These are phyloP conservation scores for Ceratobasidium sp. DNA, from an alignment of 1,284 basidiomycete species.

Conservation along the genomic window DNA sequence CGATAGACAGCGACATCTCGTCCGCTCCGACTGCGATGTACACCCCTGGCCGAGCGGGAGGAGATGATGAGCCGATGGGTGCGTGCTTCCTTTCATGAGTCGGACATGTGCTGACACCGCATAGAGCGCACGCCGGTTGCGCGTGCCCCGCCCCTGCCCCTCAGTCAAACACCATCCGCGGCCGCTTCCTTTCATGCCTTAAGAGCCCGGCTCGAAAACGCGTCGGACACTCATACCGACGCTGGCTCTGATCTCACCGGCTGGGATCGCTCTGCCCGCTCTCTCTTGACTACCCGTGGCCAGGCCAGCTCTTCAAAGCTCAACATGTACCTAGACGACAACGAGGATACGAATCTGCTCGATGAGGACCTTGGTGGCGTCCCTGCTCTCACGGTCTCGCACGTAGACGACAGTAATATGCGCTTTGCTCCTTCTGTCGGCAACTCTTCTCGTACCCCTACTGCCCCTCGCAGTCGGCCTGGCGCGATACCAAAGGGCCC, in stretches of 20 bases:
- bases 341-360: slow-evolving; percentile 27
- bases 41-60: background rate
- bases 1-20: slow-evolving; percentile 25
- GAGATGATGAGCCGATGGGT: slow-evolving; percentile 19
- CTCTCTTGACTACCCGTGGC: slow-evolving; percentile 35
- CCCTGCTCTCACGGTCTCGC: slow-evolving; percentile 29
- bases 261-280: slow-evolving; percentile 39
- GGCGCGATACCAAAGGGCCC: slow-evolving; percentile 25
- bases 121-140: slow-evolving; percentile 32
- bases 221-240: slow-evolving; percentile 15
- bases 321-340: slow-evolving; percentile 28
- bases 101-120: background rate
- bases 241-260: slow-evolving; percentile 25
- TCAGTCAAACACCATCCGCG: slow-evolving; percentile 2
- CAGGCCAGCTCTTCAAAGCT: slow-evolving; percentile 31
- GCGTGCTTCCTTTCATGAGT: background rate
- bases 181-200: slow-evolving; percentile 36
- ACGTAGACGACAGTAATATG: slow-evolving; percentile 36
- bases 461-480: slow-evolving; percentile 8
- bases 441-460: slow-evolving; percentile 24
- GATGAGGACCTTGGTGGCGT: slow-evolving; percentile 34
- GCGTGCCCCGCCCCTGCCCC: slow-evolving; percentile 29
- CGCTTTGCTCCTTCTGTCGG: slow-evolving; percentile 21
- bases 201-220: slow-evolving; percentile 27
- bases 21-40: slow-evolving; percentile 12